Evolutionary conservation across 768 basidiomycete species (phyloP), one percentile per base, ranked within the genome.

Genomic region (Leccinum arenicola): DNA sequence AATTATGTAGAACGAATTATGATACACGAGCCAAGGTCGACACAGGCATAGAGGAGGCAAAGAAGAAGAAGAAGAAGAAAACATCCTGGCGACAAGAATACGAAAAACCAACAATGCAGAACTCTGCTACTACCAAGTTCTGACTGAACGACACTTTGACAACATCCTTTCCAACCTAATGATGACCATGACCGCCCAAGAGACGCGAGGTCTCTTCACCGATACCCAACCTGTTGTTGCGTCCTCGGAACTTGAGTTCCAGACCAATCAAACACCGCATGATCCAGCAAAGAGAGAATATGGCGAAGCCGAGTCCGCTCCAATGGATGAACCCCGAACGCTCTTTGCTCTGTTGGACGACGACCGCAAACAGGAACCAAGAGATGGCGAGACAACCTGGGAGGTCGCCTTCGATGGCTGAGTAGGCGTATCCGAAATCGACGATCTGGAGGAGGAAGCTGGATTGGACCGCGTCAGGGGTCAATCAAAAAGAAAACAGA

Each of bases 371-470:
- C 31, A 89, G 74, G 45, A 77, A 80, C 83, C 84, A 88, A 6
- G 86, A 78, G 65, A 89, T 84, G 56, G 84, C 85, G 58, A 85
- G 80, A 55, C 85, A 80, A 1, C 84, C 88, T 0, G 87, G 86
- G 27, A 88, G 77, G 68, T 89, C 88, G 33, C 88, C 88, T 64
- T 86, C 82, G 8, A 77, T 68, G 27, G 80, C 78, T 9, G 84
- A 82, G 73, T 87, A 88, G 21, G 87, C 86, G 70, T 90, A 89
- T 4, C 82, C 81, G 40, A 81, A 82, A 47, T 83, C 79, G 57
- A 81, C 83, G 11, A 79, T 69, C 70, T 85, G 82, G 55, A 86
- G 80, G 74, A 84, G 78, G 70, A 87, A 66, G 14, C 80, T 82
- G n/a, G n/a, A n/a, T n/a, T n/a, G n/a, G n/a, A n/a, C n/a, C n/a